These are phyloP conservation scores for Didymella pinodella DNA, from an alignment of 2,329 filamentous ascomycete species.

Conservation along the genomic window DNA sequence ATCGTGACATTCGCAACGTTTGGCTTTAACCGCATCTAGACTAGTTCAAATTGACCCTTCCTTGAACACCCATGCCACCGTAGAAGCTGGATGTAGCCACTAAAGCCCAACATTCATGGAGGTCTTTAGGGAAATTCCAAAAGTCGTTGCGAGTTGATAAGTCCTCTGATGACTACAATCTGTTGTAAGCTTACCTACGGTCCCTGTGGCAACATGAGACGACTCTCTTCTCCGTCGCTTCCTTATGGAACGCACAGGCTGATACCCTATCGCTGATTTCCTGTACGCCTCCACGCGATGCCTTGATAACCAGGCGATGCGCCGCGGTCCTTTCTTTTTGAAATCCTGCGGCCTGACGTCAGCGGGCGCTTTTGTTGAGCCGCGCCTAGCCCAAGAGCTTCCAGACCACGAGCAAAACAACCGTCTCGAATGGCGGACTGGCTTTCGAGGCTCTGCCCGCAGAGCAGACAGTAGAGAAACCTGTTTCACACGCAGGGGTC, in stretches of 20 bases:
- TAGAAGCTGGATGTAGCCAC: no score
- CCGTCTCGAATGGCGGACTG: constrained; percentile 1
- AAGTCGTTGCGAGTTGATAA: no score
- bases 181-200: no score
- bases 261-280: neutral
- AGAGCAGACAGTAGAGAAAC: constrained; percentile 15
- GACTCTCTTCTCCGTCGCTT: neutral
- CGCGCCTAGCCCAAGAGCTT: constrained; percentile 16
- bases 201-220: neutral
- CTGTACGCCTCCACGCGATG: neutral
- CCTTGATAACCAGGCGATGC: neutral
- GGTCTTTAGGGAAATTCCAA: no score
- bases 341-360: constrained; percentile 33
- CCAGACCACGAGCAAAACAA: constrained; percentile 17
- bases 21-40: neutral
- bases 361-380: constrained; percentile 37
- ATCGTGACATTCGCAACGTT: neutral
- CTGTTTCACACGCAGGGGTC: constrained; percentile 13
- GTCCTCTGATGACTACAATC: no score
- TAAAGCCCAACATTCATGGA: no score
- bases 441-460: constrained; percentile 16
- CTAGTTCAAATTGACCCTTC: constrained; percentile 2
- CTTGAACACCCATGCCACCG: neutral
- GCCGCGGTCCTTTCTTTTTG: neutral
- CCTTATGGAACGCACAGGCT: constrained; percentile 2